Evolutionary conservation across 2,329 filamentous ascomycete species (phyloP).

Genomic region (Phaeomoniella chlamydospora): DNA sequence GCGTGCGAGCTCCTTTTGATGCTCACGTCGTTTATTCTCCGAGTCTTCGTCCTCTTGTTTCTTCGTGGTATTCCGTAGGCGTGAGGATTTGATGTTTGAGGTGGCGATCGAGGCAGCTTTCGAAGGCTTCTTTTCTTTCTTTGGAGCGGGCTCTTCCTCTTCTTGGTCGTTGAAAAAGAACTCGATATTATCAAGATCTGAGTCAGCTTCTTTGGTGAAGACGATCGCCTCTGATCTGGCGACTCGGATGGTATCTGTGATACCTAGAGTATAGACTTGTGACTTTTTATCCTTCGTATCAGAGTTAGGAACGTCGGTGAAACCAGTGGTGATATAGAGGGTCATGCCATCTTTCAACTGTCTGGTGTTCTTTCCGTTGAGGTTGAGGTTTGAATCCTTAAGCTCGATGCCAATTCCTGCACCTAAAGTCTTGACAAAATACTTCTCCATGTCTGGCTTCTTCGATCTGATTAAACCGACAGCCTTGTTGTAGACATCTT

Average conservation of each 20-base stretch:
- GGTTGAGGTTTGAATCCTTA: constrained; percentile 64
- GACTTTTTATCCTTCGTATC: constrained; percentile 80
- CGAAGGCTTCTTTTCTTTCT: constrained; percentile 72
- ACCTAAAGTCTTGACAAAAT: constrained; percentile 86
- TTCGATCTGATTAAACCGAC: constrained; percentile 66
- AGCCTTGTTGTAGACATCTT: constrained; percentile 87
- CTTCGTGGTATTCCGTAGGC: constrained; percentile 70
- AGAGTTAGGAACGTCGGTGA: constrained; percentile 77
- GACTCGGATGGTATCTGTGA: constrained; percentile 88
- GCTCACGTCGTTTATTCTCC: constrained; percentile 72
- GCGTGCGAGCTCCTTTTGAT: constrained; percentile 75
- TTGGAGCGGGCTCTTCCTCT: constrained; percentile 65
- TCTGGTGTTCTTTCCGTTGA: constrained; percentile 77
- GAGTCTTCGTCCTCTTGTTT: constrained; percentile 64
- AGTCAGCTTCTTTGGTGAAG: constrained; percentile 85
- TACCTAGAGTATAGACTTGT: constrained; percentile 73
- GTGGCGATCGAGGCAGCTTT: constrained; percentile 77
- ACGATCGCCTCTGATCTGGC: constrained; percentile 54
- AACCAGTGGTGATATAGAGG: constrained; percentile 74
- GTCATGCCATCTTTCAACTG: constrained; percentile 94
- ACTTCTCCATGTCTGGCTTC: constrained; percentile 88
- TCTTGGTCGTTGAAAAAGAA: constrained; percentile 99
- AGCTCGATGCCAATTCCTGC: constrained; percentile 88
- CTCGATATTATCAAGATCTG: constrained; percentile 83
- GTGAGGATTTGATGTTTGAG: constrained; percentile 89